Evolutionary conservation across 1,284 basidiomycete species (phyloP), one percentile per base, ranked within the genome.

Genomic region (Ustilago nuda): DNA sequence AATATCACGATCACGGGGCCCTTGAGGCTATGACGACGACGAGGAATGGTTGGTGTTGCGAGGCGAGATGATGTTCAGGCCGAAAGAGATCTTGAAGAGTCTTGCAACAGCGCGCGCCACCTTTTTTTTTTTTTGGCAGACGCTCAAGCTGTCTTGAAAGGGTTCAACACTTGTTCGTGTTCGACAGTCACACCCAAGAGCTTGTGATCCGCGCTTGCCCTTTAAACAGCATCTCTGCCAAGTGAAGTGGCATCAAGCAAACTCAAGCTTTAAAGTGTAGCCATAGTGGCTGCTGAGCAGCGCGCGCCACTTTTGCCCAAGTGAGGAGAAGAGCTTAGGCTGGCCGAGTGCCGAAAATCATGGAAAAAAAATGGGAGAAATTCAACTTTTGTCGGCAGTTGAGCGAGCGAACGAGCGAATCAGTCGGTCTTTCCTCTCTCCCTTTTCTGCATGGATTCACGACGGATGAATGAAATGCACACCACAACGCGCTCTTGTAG

Each of bases 401-500:
- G 48, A 51, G 48, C 48, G n/a, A 51, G 27, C 23, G 23, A 13
- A 17, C 48, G 48, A 23, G 23, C 23, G 23, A 27, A 5, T 12
- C 8, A 13, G 11, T 30, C 27, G 23, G 11, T 30, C 8, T 50
- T 19, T 51, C 37, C 13, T 19, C 36, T 30, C 36, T 27, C 33
- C 32, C 32, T 56, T 39, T 15, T 23, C 33, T 30, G 23, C 36
- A 56, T 8, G 33, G 33, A 8, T 35, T 32, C 19, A 37, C 13
- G 37, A 56, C n/a, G 17, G 46, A 50, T 32, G 17, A 56, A 50
- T 39, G 33, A 48, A 50, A 58, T 51, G 57, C 57, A 51, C 33
- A 59, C 51, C 57, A 48, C 33, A 59, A 59, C 57, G 57, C 57
- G 57, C 46, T 59, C n/a, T 58, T 58, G 27, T 23, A 50, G 56